Conservation (phyloP, 164 flowering plant genomes). For the Liquidambar formosana region DNA sequence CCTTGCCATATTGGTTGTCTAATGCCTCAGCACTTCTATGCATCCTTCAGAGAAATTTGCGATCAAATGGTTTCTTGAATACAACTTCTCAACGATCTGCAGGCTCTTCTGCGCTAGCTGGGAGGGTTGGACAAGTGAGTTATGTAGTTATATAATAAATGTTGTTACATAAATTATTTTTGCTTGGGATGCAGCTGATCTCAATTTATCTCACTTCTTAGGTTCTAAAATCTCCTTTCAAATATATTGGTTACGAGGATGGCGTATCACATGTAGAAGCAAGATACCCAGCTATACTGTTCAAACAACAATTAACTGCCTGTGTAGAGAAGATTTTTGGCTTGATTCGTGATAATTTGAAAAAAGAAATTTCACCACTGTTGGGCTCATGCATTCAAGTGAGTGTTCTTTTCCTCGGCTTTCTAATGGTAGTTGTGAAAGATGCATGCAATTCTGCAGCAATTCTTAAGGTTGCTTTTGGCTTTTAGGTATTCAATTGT, state of each 20-base stretch:
- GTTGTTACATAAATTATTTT: background rate
- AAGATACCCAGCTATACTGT: slow-evolving; percentile 84
- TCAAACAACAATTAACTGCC: slow-evolving; percentile 91
- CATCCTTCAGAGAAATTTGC: slow-evolving; percentile 76
- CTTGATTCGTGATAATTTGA: slow-evolving; percentile 82
- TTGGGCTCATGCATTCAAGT: slow-evolving; percentile 85
- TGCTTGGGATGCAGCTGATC: background rate
- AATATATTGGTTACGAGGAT: slow-evolving; percentile 66
- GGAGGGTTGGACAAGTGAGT: slow-evolving; percentile 65
- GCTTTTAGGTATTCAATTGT: no score
- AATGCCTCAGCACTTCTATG: slow-evolving; percentile 93
- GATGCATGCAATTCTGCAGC: no score
- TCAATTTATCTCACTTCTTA: slow-evolving; percentile 23
- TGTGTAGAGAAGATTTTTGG: slow-evolving; percentile 93
- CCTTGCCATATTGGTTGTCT: slow-evolving; percentile 94
- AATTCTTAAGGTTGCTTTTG: no score
- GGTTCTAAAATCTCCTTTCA: slow-evolving; percentile 74
- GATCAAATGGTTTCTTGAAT: slow-evolving; percentile 67
- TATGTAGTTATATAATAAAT: background rate
- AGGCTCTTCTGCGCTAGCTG: slow-evolving; percentile 57
- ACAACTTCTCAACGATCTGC: slow-evolving; percentile 63
- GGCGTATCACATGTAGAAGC: slow-evolving; percentile 67
- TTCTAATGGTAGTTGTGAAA: background rate
- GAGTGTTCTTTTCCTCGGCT: background rate
- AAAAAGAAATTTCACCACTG: slow-evolving; percentile 82